Percentiles rank a stretch among this genome's conserved stretches.
Conservation (phyloP, 345 rosid species). For the Corchorus olitorius region DNA sequence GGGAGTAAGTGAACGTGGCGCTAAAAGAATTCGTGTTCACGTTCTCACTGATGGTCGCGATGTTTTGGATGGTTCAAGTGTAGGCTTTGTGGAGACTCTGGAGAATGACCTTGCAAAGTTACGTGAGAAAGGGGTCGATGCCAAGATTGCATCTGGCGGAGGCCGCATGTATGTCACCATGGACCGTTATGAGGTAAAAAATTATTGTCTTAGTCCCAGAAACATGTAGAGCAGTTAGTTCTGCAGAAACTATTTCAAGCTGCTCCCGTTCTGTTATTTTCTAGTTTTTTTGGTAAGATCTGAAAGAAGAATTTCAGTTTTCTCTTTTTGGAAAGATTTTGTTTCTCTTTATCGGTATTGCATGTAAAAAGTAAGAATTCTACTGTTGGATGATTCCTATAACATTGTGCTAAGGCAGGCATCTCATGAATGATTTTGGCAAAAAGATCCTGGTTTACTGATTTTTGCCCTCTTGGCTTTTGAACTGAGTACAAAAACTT, state of each 20-base stretch:
- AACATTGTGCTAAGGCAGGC: not conserved
- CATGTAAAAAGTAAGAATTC: not conserved
- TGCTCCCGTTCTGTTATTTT: not conserved
- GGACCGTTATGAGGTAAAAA: constrained; percentile 90
- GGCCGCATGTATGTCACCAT: constrained; percentile 97
- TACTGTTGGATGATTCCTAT: not conserved
- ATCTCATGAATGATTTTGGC: not conserved
- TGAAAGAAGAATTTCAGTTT: not conserved
- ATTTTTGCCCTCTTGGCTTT: not conserved
- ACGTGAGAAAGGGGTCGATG: constrained; percentile 81
- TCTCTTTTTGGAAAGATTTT: not conserved
- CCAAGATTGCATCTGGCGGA: constrained; percentile 95
- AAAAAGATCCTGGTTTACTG: not conserved
- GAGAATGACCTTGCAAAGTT: constrained; percentile 64
- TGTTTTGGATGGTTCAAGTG: constrained; percentile 92
- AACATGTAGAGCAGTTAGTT: not conserved
- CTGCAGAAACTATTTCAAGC: not conserved
- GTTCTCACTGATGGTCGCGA: constrained; percentile 97
- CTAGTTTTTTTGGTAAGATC: not conserved
- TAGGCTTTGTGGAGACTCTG: constrained; percentile 81
- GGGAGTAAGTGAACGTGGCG: constrained; percentile 83
- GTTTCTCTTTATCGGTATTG: not conserved
- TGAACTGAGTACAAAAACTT: not conserved
- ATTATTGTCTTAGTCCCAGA: not conserved
- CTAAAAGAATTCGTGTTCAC: constrained; percentile 89